Conservation (phyloP, 176 grass and related monocot species). For the Cenchrus americanus region DNA sequence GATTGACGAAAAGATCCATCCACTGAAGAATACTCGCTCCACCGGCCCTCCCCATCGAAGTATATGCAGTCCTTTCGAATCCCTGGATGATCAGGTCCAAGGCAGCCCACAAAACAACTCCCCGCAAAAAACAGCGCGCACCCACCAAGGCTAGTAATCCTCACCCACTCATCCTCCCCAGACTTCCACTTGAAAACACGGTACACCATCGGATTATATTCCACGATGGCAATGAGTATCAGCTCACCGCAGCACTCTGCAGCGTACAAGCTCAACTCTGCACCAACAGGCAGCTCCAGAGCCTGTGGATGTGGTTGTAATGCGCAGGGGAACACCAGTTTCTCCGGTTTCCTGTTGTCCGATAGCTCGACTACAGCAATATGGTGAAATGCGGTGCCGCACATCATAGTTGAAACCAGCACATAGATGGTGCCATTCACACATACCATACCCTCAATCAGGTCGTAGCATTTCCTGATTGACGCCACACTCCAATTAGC, state of each 20-base stretch:
- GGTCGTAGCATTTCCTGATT: background rate
- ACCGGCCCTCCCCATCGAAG: background rate
- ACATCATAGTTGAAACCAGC: background rate
- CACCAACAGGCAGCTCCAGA: background rate
- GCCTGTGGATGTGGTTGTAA: background rate
- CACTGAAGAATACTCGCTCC: background rate
- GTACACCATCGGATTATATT: background rate
- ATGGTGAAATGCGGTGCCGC: background rate
- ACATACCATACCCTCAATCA: background rate
- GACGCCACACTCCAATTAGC: background rate
- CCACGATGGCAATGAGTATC: background rate
- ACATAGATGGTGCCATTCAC: constrained; percentile 34
- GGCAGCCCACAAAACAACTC: constrained; percentile 30
- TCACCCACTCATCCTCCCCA: constrained; percentile 12
- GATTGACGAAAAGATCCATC: constrained; percentile 5
- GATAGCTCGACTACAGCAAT: constrained; percentile 3
- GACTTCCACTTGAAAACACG: constrained; percentile 41
- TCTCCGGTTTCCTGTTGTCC: background rate
- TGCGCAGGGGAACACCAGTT: background rate
- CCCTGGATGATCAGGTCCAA: constrained; percentile 20
- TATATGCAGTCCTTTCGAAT: constrained; percentile 50
- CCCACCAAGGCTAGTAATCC: too few relatives aligned
- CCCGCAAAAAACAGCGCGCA: background rate
- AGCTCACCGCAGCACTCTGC: constrained; percentile 23
- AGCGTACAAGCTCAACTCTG: background rate